Evolutionary conservation across 1,284 basidiomycete genomes (phyloP).

Genomic region (Irpex sp.): DNA sequence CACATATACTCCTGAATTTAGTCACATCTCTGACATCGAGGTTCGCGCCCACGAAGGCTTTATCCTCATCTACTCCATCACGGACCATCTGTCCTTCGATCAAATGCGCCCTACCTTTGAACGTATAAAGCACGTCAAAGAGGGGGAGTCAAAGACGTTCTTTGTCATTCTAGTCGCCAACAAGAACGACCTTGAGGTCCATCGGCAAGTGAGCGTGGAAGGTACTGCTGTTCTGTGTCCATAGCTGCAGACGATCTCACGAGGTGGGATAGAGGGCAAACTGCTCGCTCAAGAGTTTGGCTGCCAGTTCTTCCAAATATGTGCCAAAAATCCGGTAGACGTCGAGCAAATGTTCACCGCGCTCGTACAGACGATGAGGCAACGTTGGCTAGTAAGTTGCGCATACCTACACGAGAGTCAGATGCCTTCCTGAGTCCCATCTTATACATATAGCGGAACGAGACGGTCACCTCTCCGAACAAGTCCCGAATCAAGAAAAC

Average conservation of each 20-base stretch:
- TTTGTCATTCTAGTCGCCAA: conserved; percentile 98
- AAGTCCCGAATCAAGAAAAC: too few species aligned
- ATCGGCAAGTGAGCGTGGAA: conserved; percentile 95
- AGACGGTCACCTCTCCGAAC: too few species aligned
- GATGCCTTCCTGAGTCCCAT: too few species aligned
- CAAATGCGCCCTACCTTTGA: conserved; percentile 98
- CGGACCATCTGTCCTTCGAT: conserved; percentile 96
- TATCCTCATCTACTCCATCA: conserved; percentile 98
- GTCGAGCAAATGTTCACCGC: conserved; percentile 99
- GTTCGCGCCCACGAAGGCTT: conserved; percentile 99
- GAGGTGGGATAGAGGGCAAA: conserved; percentile 76
- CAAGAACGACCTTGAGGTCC: conserved; percentile 98
- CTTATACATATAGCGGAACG: too few species aligned
- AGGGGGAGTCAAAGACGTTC: conserved; percentile 83
- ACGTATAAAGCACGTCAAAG: conserved; percentile 95
- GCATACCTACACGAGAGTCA: too few species aligned
- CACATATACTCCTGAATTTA: background rate
- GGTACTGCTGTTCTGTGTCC: conserved; percentile 42
- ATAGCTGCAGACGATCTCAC: background rate
- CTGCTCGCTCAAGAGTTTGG: conserved; percentile 96
- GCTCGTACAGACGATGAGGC: conserved; percentile 66
- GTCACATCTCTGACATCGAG: conserved; percentile 49
- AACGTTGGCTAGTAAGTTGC: background rate
- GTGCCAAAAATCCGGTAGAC: conserved; percentile 96
- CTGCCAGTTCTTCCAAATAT: conserved; percentile 98